These are phyloP conservation scores for Trypanosoma boissoni DNA, from an alignment of 208 protist species.

Conservation along the genomic window DNA sequence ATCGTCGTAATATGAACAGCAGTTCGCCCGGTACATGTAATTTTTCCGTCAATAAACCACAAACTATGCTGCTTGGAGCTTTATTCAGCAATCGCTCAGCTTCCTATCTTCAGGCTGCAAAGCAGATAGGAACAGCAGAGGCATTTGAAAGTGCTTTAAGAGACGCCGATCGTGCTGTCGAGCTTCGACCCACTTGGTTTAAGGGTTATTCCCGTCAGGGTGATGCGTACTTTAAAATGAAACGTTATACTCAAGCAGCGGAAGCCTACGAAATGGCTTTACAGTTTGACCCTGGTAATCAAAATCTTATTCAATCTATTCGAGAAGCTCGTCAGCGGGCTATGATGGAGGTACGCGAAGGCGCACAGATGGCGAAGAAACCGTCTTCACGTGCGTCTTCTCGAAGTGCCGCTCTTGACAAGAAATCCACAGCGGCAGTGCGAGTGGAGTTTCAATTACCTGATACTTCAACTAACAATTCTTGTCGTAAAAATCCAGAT, in stretches of 20 bases:
- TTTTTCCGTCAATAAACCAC: constrained; percentile 1
- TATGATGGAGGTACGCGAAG: constrained; percentile 1
- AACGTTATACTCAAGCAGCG: constrained; percentile 82
- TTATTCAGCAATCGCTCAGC: constrained; percentile 95
- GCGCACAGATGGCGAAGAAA: constrained; percentile 10
- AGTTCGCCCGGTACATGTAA: neutral
- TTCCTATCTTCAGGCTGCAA: constrained; percentile 69
- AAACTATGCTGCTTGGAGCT: constrained; percentile 55
- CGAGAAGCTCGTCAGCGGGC: constrained; percentile 43
- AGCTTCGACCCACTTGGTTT: constrained; percentile 89
- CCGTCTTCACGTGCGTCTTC: neutral
- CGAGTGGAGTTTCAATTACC: neutral
- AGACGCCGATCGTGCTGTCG: constrained; percentile 87
- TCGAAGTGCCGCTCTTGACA: constrained; percentile 9
- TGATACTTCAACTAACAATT: neutral
- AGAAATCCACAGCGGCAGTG: neutral
- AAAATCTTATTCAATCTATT: constrained; percentile 51
- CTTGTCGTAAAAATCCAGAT: constrained; percentile 1
- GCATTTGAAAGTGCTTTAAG: constrained; percentile 72
- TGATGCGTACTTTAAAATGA: constrained; percentile 82
- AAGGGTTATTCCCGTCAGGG: constrained; percentile 93
- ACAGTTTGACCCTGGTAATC: constrained; percentile 76
- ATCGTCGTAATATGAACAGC: neutral
- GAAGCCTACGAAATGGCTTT: constrained; percentile 88
- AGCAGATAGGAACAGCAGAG: constrained; percentile 47